These are phyloP conservation scores for Flueggea neowawraea DNA, from an alignment of 441 rosid genomes.

Conservation along the genomic window DNA sequence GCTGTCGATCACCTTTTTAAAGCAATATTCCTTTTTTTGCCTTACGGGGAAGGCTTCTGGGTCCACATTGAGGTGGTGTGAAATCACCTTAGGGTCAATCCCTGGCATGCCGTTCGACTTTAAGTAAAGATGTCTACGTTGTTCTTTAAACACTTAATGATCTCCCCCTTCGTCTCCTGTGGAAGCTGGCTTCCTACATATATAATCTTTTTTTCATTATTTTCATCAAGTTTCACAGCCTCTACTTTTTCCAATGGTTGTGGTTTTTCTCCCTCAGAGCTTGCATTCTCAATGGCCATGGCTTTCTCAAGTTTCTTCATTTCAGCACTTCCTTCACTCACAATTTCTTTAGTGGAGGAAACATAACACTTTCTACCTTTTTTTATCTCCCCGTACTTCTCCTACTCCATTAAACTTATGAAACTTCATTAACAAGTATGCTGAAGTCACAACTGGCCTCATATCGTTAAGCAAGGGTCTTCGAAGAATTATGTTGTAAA, in stretches of 20 bases:
- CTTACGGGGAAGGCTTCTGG: not conserved
- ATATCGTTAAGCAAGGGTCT: too few species aligned
- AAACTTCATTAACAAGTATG: too few species aligned
- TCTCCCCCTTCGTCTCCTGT: not conserved
- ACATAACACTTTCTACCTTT: too few species aligned
- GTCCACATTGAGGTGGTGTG: not conserved
- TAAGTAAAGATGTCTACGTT: not conserved
- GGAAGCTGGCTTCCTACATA: not conserved
- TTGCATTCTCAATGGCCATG: too few species aligned
- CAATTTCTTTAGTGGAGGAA: too few species aligned
- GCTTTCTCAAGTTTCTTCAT: too few species aligned
- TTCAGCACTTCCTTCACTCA: too few species aligned
- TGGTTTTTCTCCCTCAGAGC: too few species aligned
- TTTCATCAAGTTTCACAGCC: not conserved
- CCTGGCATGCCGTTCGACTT: not conserved
- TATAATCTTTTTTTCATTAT: not conserved
- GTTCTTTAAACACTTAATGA: not conserved
- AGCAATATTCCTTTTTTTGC: not conserved
- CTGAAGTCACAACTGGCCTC: too few species aligned
- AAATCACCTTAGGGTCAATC: not conserved
- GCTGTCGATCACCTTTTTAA: not conserved
- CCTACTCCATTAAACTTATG: too few species aligned
- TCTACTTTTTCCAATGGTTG: not conserved
- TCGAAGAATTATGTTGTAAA: too few species aligned
- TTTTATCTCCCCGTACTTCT: too few species aligned